Evolutionary conservation across 768 basidiomycete species (phyloP), one percentile per base, ranked within the genome.

Genomic region (Candolleomyces eurysporus): DNA sequence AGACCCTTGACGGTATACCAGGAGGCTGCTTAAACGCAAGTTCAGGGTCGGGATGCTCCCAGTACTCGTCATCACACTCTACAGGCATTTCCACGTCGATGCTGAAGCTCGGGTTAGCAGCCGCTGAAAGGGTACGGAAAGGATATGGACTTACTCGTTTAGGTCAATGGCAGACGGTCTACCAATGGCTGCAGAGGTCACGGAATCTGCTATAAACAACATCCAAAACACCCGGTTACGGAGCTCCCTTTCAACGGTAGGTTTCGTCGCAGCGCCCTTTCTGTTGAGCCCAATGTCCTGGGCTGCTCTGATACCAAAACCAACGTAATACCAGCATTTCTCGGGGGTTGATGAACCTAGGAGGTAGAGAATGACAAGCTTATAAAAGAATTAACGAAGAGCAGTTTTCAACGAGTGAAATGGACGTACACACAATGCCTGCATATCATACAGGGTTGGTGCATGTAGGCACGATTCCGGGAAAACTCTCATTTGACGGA

Each of bases 11-110:
- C 0, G 84, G 81, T 58, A 78, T 79, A 7, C 73, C 78, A 3
- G 73, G 67, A 1, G 88, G 88, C 61, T 88, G 88, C 54, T 76
- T 78, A 71, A 85, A 87, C 3, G 74, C 73, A 30, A 71, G 71
- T 3, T 70, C 72, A 0, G 77, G 76, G 45, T 81, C 80, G 26
- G 66, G 73, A 62, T 71, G 72, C 9, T 78, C 78, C 86, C 86
- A 89, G 61, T 82, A 88, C 54, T 88, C 86, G 66, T 90, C 89
- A 58, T 90, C 88, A n/a, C 85, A 83, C 16, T 86, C 85, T 0
- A 82, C 64, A 1, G 88, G 87, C 11, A 80, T 75, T 22, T 85
- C 86, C n/a, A 84, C 75, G 59, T 90, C 88, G 60, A 84, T 84
- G 63, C 87, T 58, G 13, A 13, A n/a, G 21, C 13, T 87, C 16